These are phyloP conservation scores for Zopfochytrium polystomum DNA, from an alignment of 371 early-diverging fungal species.

Conservation along the genomic window DNA sequence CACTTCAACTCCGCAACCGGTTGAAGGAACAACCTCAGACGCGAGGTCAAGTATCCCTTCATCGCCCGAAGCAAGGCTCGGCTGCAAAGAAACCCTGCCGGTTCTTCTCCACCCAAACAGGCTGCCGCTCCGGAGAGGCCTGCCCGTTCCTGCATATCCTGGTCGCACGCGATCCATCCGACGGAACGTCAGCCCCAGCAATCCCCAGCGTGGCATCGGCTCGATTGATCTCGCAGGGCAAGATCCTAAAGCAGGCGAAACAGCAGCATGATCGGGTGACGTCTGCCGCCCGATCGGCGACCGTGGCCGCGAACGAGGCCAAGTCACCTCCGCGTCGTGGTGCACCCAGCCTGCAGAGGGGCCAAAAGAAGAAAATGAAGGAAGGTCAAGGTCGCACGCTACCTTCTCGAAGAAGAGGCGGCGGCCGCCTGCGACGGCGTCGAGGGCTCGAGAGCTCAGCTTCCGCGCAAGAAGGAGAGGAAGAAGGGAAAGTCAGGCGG, in stretches of 20 bases:
- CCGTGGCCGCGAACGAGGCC: neutral
- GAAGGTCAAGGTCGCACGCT: neutral
- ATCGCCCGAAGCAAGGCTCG: neutral
- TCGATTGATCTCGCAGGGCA: too few relatives aligned
- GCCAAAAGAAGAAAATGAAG: constrained; percentile 6
- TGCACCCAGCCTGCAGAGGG: neutral
- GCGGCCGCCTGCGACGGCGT: neutral
- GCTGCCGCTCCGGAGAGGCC: neutral
- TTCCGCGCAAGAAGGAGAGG: neutral
- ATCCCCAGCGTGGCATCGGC: too few relatives aligned
- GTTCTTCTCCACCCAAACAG: neutral
- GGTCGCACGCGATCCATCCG: neutral
- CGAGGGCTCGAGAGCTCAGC: neutral
- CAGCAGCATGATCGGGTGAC: neutral
- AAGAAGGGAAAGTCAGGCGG: neutral
- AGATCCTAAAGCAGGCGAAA: neutral
- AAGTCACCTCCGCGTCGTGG: neutral
- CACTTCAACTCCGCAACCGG: too few relatives aligned
- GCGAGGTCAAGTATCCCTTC: neutral
- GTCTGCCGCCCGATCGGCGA: neutral
- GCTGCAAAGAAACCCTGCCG: neutral
- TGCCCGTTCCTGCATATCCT: neutral
- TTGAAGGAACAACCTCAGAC: neutral
- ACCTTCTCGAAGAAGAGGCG: neutral
- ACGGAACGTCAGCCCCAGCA: too few relatives aligned